These are phyloP conservation scores for Acanthamoeba castellanii DNA, from an alignment of 208 protist genomes.

Conservation along the genomic window DNA sequence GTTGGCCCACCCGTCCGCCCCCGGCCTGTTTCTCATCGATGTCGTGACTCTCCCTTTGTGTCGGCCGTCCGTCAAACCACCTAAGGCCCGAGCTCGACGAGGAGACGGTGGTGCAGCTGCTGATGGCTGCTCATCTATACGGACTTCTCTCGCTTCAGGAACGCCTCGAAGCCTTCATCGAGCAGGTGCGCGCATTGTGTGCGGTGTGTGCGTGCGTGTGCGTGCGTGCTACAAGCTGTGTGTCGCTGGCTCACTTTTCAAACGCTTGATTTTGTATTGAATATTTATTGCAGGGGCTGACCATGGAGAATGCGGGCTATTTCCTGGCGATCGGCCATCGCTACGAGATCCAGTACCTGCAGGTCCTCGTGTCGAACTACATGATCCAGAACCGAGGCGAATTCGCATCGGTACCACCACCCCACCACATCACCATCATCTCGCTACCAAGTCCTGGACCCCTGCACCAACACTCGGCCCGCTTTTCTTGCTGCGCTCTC, in stretches of 20 bases:
- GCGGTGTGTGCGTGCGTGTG: too few species aligned
- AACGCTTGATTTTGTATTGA: too few species aligned
- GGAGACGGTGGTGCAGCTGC: not conserved
- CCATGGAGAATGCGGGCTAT: not conserved
- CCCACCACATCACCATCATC: not conserved
- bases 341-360: not conserved
- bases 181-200: not conserved
- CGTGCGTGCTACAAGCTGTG: too few species aligned
- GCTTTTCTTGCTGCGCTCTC: not conserved
- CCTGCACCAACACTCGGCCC: too few species aligned
- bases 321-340: not conserved
- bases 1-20: too few species aligned
- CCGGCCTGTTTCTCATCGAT: not conserved
- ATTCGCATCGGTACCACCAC: not conserved
- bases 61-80: not conserved
- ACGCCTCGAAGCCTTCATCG: not conserved
- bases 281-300: not conserved
- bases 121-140: conserved; percentile 33
- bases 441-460: not conserved
- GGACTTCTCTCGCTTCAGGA: not conserved
- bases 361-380: not conserved
- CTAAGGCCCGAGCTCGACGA: not conserved
- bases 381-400: not conserved
- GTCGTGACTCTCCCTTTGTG: not conserved
- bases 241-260: too few species aligned